phyloP scores from a whole-genome alignment of 179 eudicot genomes.

The Silene noctiflora region DNA sequence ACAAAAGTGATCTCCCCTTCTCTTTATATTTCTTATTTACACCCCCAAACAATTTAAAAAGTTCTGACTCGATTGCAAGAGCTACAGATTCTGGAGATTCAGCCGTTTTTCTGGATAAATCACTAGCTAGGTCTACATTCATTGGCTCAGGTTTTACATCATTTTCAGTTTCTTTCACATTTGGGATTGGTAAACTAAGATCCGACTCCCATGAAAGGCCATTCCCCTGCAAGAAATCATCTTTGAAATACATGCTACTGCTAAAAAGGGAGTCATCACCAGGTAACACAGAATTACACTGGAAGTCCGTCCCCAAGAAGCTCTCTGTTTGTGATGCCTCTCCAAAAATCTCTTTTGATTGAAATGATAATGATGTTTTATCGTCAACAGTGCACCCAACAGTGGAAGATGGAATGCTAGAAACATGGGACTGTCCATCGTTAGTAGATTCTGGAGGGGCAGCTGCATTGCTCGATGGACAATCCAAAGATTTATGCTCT shows the following conservation, averaged over 20 bases:
- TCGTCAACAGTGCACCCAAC: conserved; percentile 26
- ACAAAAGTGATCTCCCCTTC: conserved; percentile 82
- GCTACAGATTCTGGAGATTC: conserved; percentile 64
- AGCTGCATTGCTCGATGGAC: conserved; percentile 19
- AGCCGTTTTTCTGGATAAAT: conserved; percentile 20
- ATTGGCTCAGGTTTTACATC: conserved; percentile 30
- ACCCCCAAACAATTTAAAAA: conserved; percentile 80
- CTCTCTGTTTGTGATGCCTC: conserved; percentile 39
- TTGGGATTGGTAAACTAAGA: conserved; percentile 31
- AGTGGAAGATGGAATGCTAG: conserved; percentile 24
- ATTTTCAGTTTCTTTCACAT: conserved; percentile 34
- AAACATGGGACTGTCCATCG: conserved; percentile 23
- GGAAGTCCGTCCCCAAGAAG: conserved; percentile 40
- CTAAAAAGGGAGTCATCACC: conserved; percentile 57
- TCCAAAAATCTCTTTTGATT: conserved; percentile 23
- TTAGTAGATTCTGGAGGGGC: conserved; percentile 24
- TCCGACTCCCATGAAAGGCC: conserved; percentile 93
- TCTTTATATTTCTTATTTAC: conserved; percentile 95
- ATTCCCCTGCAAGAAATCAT: conserved; percentile 91
- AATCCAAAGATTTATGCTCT: conserved; percentile 30
- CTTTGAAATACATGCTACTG: conserved; percentile 64
- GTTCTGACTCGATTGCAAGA: conserved; percentile 64
- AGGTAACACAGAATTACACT: conserved; percentile 41
- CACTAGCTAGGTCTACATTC: conserved; percentile 25
- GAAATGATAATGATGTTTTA: conserved; percentile 23